A percentile compares a stretch with the other conserved stretches of the same genome.
phyloP scores from a whole-genome alignment of 306 rosid genomes.

The Pyrus betulifolia region DNA sequence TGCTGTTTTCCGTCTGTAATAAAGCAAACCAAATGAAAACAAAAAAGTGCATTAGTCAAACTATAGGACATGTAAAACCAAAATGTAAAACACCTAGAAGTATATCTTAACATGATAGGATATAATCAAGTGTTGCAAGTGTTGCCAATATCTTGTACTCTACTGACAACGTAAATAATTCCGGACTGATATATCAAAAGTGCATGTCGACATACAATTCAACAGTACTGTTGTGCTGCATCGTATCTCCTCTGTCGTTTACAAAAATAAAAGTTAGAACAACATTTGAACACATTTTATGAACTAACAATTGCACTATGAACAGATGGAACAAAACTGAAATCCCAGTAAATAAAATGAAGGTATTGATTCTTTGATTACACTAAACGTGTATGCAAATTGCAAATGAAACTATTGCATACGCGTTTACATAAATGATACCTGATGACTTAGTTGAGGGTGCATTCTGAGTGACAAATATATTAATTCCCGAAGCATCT shows the following conservation, averaged over 20 bases:
- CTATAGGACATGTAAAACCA: not conserved
- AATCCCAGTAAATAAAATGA: not conserved
- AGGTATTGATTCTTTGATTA: not conserved
- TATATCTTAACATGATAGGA: not conserved
- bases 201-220: too few species aligned
- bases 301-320: too few species aligned
- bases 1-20: conserved; percentile 42
- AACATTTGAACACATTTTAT: too few species aligned
- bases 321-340: too few species aligned
- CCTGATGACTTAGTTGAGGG: conserved; percentile 47
- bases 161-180: not conserved
- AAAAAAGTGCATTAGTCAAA: not conserved
- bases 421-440: conserved; percentile 1
- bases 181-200: not conserved
- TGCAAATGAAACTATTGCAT: not conserved
- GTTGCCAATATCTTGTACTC: not conserved
- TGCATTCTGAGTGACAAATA: conserved; percentile 60
- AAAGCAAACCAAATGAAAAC: not conserved
- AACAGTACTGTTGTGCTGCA: too few species aligned
- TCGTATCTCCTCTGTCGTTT: too few species aligned
- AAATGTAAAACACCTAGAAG: not conserved
- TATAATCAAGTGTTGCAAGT: not conserved
- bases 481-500: conserved; percentile 55
- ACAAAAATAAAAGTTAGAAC: too few species aligned
- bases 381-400: not conserved